A percentile compares a stretch with the other conserved stretches of the same genome.
Conservation (phyloP, 78 protist genomes). For the Bodo saltans region DNA sequence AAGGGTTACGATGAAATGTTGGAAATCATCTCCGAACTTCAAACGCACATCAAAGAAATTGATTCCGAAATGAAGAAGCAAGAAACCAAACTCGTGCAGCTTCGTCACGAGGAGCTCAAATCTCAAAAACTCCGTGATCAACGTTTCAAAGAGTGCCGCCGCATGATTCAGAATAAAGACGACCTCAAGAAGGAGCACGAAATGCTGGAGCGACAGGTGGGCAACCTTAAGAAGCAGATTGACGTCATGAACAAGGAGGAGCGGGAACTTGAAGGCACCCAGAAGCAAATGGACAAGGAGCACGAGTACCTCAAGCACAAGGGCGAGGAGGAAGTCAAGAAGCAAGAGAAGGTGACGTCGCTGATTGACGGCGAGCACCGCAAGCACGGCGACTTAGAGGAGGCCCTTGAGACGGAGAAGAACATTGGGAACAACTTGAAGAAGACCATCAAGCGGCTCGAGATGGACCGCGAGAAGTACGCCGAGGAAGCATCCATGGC, state of each 20-base stretch:
- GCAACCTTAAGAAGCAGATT: background rate
- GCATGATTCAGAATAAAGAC: conserved; percentile 33
- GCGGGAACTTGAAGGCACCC: background rate
- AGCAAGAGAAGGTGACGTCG: conserved; percentile 23
- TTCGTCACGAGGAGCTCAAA: background rate
- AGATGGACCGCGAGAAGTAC: conserved; percentile 59
- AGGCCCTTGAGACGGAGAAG: conserved; percentile 38
- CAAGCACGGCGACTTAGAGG: conserved; percentile 66
- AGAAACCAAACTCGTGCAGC: background rate
- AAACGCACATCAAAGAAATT: background rate
- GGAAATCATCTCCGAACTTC: background rate
- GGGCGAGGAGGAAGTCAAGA: background rate
- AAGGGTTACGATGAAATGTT: conserved; percentile 46
- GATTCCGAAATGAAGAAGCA: background rate
- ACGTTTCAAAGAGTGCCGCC: conserved; percentile 15
- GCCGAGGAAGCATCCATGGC: conserved; percentile 49
- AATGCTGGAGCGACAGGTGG: conserved; percentile 8
- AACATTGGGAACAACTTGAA: conserved; percentile 12
- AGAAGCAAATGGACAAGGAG: conserved; percentile 47
- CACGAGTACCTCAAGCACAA: conserved; percentile 35
- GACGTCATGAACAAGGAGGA: background rate
- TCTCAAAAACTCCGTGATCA: background rate
- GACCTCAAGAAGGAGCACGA: conserved; percentile 40
- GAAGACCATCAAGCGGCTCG: conserved; percentile 48
- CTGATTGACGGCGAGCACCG: conserved; percentile 60